Conservation (phyloP, 352 stramenopile species). For the Globisporangium viniferum region DNA sequence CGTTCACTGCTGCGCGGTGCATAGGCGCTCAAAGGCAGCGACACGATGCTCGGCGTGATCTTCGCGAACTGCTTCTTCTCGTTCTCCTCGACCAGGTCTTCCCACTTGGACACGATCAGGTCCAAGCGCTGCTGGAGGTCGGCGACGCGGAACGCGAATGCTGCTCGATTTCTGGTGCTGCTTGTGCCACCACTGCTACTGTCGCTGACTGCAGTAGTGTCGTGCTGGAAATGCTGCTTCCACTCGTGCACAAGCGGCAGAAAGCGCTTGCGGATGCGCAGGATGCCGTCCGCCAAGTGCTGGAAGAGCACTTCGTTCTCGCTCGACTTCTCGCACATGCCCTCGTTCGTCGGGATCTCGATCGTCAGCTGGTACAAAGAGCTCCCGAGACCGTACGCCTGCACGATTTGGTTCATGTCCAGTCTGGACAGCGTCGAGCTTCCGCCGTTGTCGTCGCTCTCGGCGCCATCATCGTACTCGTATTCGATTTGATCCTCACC, state of each 20-base stretch:
- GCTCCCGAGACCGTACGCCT: conserved; percentile 70
- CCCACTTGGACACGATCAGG: conserved; percentile 28
- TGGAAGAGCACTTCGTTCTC: conserved; percentile 73
- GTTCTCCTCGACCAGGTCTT: conserved; percentile 30
- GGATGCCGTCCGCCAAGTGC: conserved; percentile 43
- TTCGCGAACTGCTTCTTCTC: conserved; percentile 9
- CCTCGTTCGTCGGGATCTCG: conserved; percentile 43
- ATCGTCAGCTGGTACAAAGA: conserved; percentile 75
- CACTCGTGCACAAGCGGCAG: conserved; percentile 64
- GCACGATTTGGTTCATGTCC: conserved; percentile 80
- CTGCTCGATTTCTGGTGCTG: conserved; percentile 9
- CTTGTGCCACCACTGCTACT: not conserved
- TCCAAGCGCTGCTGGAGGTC: conserved; percentile 34
- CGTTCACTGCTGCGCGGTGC: conserved; percentile 1
- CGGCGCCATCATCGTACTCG: conserved; percentile 18
- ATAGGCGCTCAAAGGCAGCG: conserved; percentile 33
- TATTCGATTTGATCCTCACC: conserved; percentile 13
- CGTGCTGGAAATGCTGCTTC: conserved; percentile 15
- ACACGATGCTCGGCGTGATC: conserved; percentile 20
- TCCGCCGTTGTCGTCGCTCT: conserved; percentile 11
- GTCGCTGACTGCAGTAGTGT: not conserved
- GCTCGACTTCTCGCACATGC: conserved; percentile 47
- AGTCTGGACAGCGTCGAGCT: conserved; percentile 20
- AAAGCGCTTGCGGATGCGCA: conserved; percentile 70
- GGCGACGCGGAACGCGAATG: conserved; percentile 23